Percentiles rank a stretch among this genome's conserved stretches.
phyloP scores from a whole-genome alignment of 805 yeast genomes.

The Hanseniaspora guilliermondii region DNA sequence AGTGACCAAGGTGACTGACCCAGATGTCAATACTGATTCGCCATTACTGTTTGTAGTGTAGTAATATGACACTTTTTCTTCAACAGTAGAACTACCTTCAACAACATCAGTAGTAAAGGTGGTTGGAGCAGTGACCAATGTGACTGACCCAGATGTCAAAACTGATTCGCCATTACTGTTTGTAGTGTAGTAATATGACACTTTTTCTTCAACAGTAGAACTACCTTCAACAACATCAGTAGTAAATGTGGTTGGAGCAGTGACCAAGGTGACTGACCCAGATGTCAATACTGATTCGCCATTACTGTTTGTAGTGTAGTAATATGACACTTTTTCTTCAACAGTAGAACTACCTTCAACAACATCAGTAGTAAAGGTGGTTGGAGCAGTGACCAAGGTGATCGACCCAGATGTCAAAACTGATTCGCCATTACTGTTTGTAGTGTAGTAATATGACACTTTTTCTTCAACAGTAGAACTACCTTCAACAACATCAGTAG shows the following conservation, averaged over 20 bases:
- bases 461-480: neutral
- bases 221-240: neutral
- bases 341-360: neutral
- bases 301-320: neutral
- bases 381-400: neutral
- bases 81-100: neutral
- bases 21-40: neutral
- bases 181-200: neutral
- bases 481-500: neutral
- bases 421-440: neutral
- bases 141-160: constrained; percentile 22
- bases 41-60: neutral
- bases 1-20: constrained; percentile 22
- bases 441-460: neutral
- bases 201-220: neutral
- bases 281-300: neutral
- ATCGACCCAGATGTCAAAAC: constrained; percentile 23
- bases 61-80: neutral
- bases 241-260: neutral
- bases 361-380: neutral
- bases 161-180: neutral
- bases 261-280: constrained; percentile 23
- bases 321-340: neutral
- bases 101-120: neutral
- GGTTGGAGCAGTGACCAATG: neutral